Evolutionary conservation across 345 rosid species (phyloP), one percentile per base, ranked within the genome.

Genomic region (Cochlearia excelsa): DNA sequence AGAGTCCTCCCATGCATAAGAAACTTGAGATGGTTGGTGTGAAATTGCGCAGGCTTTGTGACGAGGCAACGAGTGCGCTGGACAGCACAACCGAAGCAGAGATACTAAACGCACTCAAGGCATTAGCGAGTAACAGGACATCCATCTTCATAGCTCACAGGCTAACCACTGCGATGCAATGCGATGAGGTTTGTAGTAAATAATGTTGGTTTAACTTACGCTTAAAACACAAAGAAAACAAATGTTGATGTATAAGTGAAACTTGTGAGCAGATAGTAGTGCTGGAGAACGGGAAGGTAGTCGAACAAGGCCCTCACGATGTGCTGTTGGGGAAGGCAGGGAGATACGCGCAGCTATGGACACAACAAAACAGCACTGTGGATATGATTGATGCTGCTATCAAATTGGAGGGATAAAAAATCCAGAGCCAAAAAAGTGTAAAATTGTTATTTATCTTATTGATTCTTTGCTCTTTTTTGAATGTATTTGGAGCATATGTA

Each of bases 31-130:
- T 68, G 56, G 6, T 37, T 49, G 50, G 43, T 59, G 30, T 51
- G 1, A 37, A 63, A 29, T 28, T 77, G 63, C 31, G 52, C 81
- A 90, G 97, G 90, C 61, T 94, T 61, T 94, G 99, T 71, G 99
- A 94, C 74, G 99, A 90, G 79, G 99, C 96, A 68, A 90, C 99
- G 0, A 90, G 96, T 83, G 96, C 99, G 26, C 84, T 94, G 52
- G 99, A 94, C 73, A 94, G 97, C 80, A 90, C 99, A 23, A 94
- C 99, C 9, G 97, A 94, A 75, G 96, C 99, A 45, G 93, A 81
- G 82, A 90, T 94, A 79, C 71, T 90, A 50, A 84, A 54, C 71
- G 97, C 99, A 41, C 70, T 94, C 65, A 94, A 79, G 76, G 81
- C 92, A 29, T 75, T 90, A n/a, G 88, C 97, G 42, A 84, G 51